Base-by-base conservation (phyloP, 345 rosid species). In the Populus alba region DNA sequence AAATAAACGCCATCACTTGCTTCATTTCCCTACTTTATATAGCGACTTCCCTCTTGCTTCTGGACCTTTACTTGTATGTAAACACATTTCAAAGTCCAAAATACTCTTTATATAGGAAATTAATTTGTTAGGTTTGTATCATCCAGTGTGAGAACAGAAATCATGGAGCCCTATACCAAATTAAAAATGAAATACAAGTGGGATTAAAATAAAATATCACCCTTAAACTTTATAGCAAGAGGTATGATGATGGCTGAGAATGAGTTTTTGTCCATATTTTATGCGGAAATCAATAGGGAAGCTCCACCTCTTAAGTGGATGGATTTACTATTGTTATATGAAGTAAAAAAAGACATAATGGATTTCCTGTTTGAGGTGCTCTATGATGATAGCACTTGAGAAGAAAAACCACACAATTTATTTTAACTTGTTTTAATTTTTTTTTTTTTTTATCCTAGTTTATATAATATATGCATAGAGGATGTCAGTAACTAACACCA, bases 281-380 rank as follows among this genome's bases (percentile, higher is more conserved):
- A 73, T 13, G 80, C 73, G 33, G 76, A 53, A 84, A 83, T 71
- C 43, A 61, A 75, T 6, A 55, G 82, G 83, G 77, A 77, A 75
- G 65, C 18, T 75, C 72, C 75, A 77, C 77, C 65, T 71, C 72
- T 62, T 27, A 11, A 77, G 77, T 83, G 82, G 83, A 72, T 53
- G 37, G 37, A 33, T 33, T 57, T 59, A 68, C 27, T 4, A 72
- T 55, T 27, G 63, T 0, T 15, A 69, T 33, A 45, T 7, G n/a
- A 2, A 6, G 71, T 59, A 66, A 71, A 59, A 43, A 80, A 67
- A 49, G 27, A 5, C 73, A 65, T 75, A 35, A 77, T 79, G 78
- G 77, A 23, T 39, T 75, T 76, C 75, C 70, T 69, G 18, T 77
- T 80, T 75, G 49, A 69, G 68, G 76, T 25, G 59, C 66, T 75